Evolutionary conservation across 176 grass and related monocot species (phyloP).

Genomic region (Urochloa ruziziensis): DNA sequence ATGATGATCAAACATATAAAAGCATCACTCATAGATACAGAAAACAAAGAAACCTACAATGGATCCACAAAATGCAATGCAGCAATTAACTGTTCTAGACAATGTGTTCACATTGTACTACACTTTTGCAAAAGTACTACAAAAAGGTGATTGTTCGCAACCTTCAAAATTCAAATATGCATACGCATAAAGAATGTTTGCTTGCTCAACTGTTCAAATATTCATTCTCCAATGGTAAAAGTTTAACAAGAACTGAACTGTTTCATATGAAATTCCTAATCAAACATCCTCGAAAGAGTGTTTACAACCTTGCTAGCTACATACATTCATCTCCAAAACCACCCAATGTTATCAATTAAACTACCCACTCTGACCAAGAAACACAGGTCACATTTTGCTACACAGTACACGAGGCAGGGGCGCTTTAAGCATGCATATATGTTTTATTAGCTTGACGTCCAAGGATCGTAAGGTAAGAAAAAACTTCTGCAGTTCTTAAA

Average conservation of each 20-base stretch:
- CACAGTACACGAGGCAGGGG: background rate
- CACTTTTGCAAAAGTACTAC: background rate
- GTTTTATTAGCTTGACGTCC: background rate
- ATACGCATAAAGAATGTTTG: background rate
- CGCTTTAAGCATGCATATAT: background rate
- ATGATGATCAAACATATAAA: slow-evolving; percentile 22
- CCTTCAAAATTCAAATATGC: background rate
- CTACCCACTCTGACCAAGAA: background rate
- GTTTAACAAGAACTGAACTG: background rate
- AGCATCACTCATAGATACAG: too few species aligned
- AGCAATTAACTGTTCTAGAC: background rate
- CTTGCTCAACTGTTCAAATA: background rate
- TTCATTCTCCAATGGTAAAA: background rate
- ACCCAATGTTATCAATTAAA: background rate
- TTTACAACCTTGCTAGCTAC: background rate
- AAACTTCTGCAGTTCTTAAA: background rate
- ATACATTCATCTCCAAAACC: background rate
- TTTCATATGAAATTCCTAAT: background rate
- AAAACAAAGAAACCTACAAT: background rate
- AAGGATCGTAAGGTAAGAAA: background rate
- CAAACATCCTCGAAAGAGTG: background rate
- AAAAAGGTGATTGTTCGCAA: background rate
- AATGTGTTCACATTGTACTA: background rate
- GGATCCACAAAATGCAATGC: background rate
- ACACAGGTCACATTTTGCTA: background rate